phyloP scores from a whole-genome alignment of 2,329 filamentous ascomycete species.

The Fusarium graminum region DNA sequence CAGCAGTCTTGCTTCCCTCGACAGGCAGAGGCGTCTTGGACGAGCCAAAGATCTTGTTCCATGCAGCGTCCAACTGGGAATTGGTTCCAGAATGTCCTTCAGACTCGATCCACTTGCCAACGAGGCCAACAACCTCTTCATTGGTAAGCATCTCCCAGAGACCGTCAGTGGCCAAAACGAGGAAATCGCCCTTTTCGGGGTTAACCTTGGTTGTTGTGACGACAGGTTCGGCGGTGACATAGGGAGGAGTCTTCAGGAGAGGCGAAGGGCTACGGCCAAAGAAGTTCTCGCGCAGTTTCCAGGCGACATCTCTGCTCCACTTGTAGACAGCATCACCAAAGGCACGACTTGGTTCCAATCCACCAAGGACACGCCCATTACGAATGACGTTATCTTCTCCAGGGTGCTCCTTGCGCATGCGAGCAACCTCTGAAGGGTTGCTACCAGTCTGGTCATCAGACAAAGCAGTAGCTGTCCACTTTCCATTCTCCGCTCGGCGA shows the following conservation, averaged over 20 bases:
- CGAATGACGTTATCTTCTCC: constrained; percentile 88
- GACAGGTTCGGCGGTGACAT: constrained; percentile 95
- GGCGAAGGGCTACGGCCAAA: constrained; percentile 85
- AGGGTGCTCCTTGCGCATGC: constrained; percentile 88
- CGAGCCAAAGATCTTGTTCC: constrained; percentile 74
- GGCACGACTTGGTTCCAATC: constrained; percentile 90
- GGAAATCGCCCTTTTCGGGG: constrained; percentile 90
- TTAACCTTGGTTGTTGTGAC: constrained; percentile 93
- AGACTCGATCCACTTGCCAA: constrained; percentile 95
- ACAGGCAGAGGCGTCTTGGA: constrained; percentile 75
- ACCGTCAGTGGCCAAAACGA: constrained; percentile 96
- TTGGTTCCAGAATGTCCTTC: constrained; percentile 67
- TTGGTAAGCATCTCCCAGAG: constrained; percentile 99
- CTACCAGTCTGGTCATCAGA: constrained; percentile 95
- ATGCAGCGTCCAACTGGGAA: constrained; percentile 77
- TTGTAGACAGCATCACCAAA: constrained; percentile 99
- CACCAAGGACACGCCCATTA: constrained; percentile 91
- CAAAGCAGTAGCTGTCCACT: constrained; percentile 91
- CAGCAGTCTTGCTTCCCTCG: constrained; percentile 69
- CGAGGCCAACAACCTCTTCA: constrained; percentile 95
- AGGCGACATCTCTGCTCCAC: constrained; percentile 88
- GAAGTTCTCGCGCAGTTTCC: constrained; percentile 85
- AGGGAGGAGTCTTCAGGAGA: constrained; percentile 89
- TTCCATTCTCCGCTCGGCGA: constrained; percentile 79
- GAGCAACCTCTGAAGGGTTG: constrained; percentile 85